Base-by-base conservation (phyloP, 2,329 filamentous ascomycete genomes). In the Cryphonectria radicalis region DNA sequence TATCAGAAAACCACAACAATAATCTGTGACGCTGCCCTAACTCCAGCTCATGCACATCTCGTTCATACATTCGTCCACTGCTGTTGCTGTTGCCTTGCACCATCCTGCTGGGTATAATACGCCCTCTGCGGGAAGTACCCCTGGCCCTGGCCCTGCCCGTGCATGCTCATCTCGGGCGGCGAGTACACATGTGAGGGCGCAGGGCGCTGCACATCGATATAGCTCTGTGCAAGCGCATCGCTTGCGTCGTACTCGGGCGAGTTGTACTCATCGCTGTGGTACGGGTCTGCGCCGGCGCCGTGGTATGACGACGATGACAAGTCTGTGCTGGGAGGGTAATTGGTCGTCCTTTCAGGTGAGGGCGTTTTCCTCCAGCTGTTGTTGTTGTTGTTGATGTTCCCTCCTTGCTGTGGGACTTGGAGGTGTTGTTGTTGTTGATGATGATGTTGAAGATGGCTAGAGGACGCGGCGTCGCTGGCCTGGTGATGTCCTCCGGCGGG, bases 1-100 rank as follows among this genome's bases (percentile, higher is more conserved):
- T 13, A 55, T 13, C n/a, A 25, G 10, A 25, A 55, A 10, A 25
- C 50, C 32, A 32, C 32, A 32, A 32, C 32, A 32, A 25, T 55
- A 10, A 22, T 62, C 57, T 62, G 42, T 17, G 28, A 19, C 17
- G 28, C 3, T n/a, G 28, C 28, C 57, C 57, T 13, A 35, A 35
- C 19, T 19, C 28, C 14, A 2, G 32, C 5, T n/a, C 5, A 19
- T 17, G 14, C 62, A 35, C 3, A n/a, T 3, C 40, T 25, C 13
- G 13, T 46, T 67, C 53, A 68, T 25, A 68, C 42, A 25, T 62
- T 62, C 25, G 67, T 63, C 46, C 46, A 69, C 43, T 66, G n/a
- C 13, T 59, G 55, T 32, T 63, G 59, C 19, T 42, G 59, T 25
- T 42, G 46, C 35, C 60, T 57, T 40, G 37, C 35, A 6, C 37